These are phyloP conservation scores for Penicillium sp. DNA, from an alignment of 2,329 filamentous ascomycete genomes.

Conservation along the genomic window DNA sequence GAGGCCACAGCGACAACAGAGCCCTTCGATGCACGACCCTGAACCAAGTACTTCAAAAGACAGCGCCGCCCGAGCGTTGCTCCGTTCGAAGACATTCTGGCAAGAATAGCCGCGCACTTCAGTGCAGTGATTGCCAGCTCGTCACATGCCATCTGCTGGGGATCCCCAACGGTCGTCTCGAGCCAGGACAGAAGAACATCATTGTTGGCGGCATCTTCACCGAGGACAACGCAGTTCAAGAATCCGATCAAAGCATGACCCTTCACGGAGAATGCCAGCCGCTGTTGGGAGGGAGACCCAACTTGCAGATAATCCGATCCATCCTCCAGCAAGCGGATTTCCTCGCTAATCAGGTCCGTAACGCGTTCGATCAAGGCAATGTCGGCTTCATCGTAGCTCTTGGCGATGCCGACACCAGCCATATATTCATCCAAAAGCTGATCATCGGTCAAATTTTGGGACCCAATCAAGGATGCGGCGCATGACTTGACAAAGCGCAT, in stretches of 20 bases:
- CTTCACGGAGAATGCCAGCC: constrained; percentile 82
- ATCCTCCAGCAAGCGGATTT: constrained; percentile 84
- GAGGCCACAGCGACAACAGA: constrained; percentile 75
- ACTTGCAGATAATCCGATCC: constrained; percentile 87
- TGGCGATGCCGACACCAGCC: constrained; percentile 54
- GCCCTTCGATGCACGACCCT: constrained; percentile 67
- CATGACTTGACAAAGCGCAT: constrained; percentile 80
- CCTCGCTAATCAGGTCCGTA: constrained; percentile 73
- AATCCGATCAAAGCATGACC: constrained; percentile 79
- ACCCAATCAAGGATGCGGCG: constrained; percentile 70
- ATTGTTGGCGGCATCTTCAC: constrained; percentile 77
- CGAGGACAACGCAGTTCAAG: constrained; percentile 79
- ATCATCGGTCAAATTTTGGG: constrained; percentile 59
- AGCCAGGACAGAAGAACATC: constrained; percentile 83
- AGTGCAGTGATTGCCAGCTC: constrained; percentile 76
- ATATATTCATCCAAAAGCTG: constrained; percentile 76
- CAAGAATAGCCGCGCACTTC: constrained; percentile 78
- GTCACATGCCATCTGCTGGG: constrained; percentile 78
- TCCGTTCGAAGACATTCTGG: constrained; percentile 70
- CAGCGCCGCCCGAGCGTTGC: constrained; percentile 76
- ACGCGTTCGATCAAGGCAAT: constrained; percentile 57
- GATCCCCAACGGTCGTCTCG: constrained; percentile 76
- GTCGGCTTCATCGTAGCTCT: constrained; percentile 42
- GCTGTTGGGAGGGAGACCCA: constrained; percentile 83
- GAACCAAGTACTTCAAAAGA: constrained; percentile 84